These are phyloP conservation scores for Paramarasmius palmivorus DNA, from an alignment of 1,284 basidiomycete species.

Conservation along the genomic window DNA sequence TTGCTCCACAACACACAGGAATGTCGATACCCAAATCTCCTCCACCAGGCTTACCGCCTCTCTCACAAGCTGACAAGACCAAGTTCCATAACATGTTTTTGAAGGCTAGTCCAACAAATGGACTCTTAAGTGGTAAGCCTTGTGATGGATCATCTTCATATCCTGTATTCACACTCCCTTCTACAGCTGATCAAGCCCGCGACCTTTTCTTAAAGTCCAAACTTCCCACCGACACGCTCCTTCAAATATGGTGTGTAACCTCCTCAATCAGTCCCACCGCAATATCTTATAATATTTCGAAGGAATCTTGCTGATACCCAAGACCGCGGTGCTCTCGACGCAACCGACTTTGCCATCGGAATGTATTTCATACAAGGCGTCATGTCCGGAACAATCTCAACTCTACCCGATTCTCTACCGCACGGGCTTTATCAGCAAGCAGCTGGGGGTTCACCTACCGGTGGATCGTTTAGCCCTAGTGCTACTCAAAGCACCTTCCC, in stretches of 20 bases:
- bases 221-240: conserved; percentile 86
- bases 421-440: conserved; percentile 91
- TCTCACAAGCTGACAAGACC: conserved; percentile 77
- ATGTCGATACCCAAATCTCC: conserved; percentile 63
- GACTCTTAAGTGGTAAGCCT: conserved; percentile 67
- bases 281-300: conserved; percentile 11
- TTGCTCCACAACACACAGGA: conserved; percentile 50
- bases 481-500: conserved; percentile 44
- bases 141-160: neutral
- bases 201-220: conserved; percentile 95
- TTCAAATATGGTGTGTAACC: conserved; percentile 84
- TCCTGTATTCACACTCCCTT: no score
- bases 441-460: conserved; percentile 50
- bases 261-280: conserved; percentile 1
- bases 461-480: conserved; percentile 56
- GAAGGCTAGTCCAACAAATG: conserved; percentile 71
- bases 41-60: conserved; percentile 57
- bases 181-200: conserved; percentile 83
- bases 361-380: conserved; percentile 95
- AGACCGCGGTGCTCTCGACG: conserved; percentile 86
- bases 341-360: conserved; percentile 92
- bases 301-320: conserved; percentile 96
- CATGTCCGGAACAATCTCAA: conserved; percentile 81
- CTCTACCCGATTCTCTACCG: conserved; percentile 81
- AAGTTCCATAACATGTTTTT: conserved; percentile 85